phyloP scores from a whole-genome alignment of 441 rosid species.

The Geranium incanum region DNA sequence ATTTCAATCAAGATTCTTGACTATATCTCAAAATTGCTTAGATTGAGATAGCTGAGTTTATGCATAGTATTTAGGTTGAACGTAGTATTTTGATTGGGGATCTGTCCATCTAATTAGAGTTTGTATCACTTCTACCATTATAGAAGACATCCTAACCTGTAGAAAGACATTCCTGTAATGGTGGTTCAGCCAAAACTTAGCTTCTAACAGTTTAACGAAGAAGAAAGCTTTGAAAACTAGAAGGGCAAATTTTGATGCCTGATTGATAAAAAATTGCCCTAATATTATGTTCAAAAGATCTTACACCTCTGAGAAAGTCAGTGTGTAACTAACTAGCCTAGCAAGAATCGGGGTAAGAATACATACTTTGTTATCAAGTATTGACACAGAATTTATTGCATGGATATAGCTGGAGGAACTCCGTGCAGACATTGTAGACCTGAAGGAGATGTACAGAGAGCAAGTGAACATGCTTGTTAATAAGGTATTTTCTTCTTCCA shows the following conservation, averaged over 20 bases:
- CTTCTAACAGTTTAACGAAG: background rate
- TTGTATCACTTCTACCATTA: background rate
- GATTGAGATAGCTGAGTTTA: background rate
- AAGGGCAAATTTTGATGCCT: background rate
- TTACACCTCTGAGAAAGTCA: no score
- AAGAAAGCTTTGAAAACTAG: background rate
- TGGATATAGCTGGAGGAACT: constrained; percentile 88
- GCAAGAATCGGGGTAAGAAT: background rate
- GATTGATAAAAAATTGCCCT: background rate
- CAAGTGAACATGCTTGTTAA: constrained; percentile 96
- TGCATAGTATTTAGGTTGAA: background rate
- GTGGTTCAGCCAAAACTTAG: background rate
- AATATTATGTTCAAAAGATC: background rate
- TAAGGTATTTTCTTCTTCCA: constrained; percentile 41
- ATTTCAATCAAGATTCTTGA: background rate
- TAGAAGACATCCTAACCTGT: background rate
- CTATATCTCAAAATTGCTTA: background rate
- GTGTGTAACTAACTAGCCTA: background rate
- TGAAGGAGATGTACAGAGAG: constrained; percentile 99
- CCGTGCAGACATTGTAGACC: constrained; percentile 81
- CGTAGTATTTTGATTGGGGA: background rate
- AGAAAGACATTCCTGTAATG: constrained; percentile 1
- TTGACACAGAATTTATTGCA: constrained; percentile 21
- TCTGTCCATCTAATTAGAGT: background rate
- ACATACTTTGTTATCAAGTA: background rate